Evolutionary conservation across 1,139 yeast genomes (phyloP), one percentile per base, ranked within the genome.

Genomic region (Lodderomyces metapsilosis): DNA sequence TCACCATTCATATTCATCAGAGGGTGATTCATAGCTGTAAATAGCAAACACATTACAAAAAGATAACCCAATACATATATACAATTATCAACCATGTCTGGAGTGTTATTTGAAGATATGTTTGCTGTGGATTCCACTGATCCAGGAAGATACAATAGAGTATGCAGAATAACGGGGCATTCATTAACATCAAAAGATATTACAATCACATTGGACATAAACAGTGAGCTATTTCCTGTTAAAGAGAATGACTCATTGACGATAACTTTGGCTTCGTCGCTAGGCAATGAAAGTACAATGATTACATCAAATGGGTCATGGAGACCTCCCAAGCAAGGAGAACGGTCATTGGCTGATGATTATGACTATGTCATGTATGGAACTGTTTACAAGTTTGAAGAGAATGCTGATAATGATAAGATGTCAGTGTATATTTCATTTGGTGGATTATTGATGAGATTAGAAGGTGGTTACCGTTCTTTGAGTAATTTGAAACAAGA

Each of bases 331-430:
- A 86, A 79, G 62, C 87, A 83, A 45, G 96, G 89, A 53, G 96
- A 89, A 53, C 77, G 84, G 55, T 80, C 94, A 2, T 74, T 92
- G 58, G 96, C 97, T 46, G 98, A 92, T 60, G 98, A 92, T 59
- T 92, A 89, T 67, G 98, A 94, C 61, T 94, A 94, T 57, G 98
- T 92, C 53, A 92, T 92, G 98, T 84, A 91, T 63, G 99, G 99
- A 45, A 91, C 97, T 12, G 95, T 94, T 38, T 94, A 94, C 74
- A 89, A 92, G 64, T 92, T 94, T 59, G 97, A 92, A 62, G 98
- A 92, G 66, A 82, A 84, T 50, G 70, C 78, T 35, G 84, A 80
- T 48, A 84, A 81, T 57, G 85, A 80, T 56, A 71, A 72, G 55
- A 85, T 88, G 68, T 83, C 95, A 20, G 96, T 92, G 21, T 92